Evolutionary conservation across 2,329 filamentous ascomycete genomes (phyloP), one percentile per base, ranked within the genome.

Genomic region (Fusarium bactridioides): DNA sequence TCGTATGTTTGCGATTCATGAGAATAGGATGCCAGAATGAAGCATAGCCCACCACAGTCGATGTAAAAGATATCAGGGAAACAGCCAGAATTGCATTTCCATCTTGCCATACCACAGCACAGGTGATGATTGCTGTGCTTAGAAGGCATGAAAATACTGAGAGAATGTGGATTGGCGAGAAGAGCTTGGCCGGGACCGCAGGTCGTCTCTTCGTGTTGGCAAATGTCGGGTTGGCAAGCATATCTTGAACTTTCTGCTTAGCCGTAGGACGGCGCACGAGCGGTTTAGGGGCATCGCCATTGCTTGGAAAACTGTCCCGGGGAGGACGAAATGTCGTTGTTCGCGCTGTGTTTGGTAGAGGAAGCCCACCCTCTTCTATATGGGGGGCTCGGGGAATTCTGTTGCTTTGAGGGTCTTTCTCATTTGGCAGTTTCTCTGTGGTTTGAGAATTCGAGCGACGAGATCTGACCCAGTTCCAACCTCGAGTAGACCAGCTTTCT

Each of bases 11-110:
- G 29, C 88, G 85, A 40, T 83, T 83, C 81, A 86, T 87, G 25
- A 91, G 82, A 15, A 86, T 80, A 0, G 89, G 87, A 38, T 82
- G 80, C 89, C 89, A 91, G 78, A 84, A 86, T 7, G 87, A 88
- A 13, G 89, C 89, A 66, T 86, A 85, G 27, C 89, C 87, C 7
- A 87, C 84, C 5, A 90, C 80, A 21, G 83, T 86, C 23, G 87
- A 87, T 5, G 87, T 85, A 15, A 86, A 61, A 13, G 87, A 86
- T 61, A 91, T 85, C 31, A 86, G 80, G 1, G 81, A 78, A 15
- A 90, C 83, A 27, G 89, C 86, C 21, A 82, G 60, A 31, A 82
- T 78, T 11, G 79, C 80, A 23, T 77, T 76, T 11, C 79, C 80
- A 56, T 82, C 80, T 23, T 82, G 62, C 67, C 85, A 82, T 18